phyloP scores from a whole-genome alignment of 768 basidiomycete species.

The Termitomyces sp. region DNA sequence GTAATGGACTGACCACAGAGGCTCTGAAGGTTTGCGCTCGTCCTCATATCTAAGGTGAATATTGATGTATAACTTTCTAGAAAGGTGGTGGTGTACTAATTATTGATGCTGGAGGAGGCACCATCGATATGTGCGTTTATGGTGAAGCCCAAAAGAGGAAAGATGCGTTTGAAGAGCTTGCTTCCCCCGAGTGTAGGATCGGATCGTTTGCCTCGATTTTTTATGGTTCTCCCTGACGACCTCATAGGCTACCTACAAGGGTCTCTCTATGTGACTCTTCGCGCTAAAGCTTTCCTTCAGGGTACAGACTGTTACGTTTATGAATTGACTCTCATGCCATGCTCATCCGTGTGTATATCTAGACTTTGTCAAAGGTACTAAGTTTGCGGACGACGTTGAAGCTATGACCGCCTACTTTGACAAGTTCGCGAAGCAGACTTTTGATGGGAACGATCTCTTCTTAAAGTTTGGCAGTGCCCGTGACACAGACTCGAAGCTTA shows the following conservation, averaged over 20 bases:
- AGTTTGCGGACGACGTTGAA: no score
- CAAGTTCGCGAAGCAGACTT: no score
- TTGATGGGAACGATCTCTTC: no score
- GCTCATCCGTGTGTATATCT: neutral
- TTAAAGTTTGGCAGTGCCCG: no score
- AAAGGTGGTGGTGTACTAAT: neutral
- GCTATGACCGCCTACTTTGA: no score
- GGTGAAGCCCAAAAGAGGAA: neutral
- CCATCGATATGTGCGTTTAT: neutral
- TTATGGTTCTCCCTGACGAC: no score
- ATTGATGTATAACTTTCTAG: neutral
- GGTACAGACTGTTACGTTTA: constrained; percentile 15
- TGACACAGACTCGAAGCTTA: no score
- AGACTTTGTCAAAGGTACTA: no score
- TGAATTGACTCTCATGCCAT: no score
- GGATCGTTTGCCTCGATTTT: no score
- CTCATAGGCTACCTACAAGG: no score
- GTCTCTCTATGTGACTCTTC: constrained; percentile 31
- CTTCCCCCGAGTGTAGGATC: constrained; percentile 26
- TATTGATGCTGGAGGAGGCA: neutral
- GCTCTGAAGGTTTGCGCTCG: constrained; percentile 18
- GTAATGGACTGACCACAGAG: constrained; percentile 30
- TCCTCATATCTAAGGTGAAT: neutral
- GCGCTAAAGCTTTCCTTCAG: constrained; percentile 25
- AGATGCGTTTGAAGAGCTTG: constrained; percentile 25